Evolutionary conservation across 495 filamentous ascomycete genomes (phyloP).

Genomic region (Aspergillus cavernicola): DNA sequence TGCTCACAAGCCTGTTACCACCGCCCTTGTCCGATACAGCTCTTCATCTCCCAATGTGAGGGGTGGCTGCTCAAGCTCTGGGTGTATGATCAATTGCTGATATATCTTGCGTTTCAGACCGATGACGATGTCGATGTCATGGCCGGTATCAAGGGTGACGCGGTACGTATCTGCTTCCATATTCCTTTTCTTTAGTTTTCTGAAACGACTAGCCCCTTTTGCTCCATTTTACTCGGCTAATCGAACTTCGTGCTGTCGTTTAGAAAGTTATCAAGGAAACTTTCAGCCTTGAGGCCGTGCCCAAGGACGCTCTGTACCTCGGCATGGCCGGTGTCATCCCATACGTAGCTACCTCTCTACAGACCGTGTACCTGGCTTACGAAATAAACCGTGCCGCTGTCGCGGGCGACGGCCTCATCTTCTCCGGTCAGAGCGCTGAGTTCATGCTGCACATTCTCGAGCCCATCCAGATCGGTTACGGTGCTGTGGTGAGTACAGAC

Average conservation of each 20-base stretch:
- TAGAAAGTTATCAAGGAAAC: slow-evolving; percentile 85
- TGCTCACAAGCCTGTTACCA: slow-evolving; percentile 48
- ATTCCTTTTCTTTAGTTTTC: background rate
- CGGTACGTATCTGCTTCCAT: slow-evolving; percentile 52
- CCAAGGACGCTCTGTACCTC: slow-evolving; percentile 73
- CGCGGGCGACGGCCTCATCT: slow-evolving; percentile 58
- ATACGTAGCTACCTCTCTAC: slow-evolving; percentile 81
- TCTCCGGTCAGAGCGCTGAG: slow-evolving; percentile 69
- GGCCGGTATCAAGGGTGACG: slow-evolving; percentile 64
- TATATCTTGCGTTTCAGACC: slow-evolving; percentile 20
- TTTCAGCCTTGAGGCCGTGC: slow-evolving; percentile 73
- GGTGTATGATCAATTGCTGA: slow-evolving; percentile 26
- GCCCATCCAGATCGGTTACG: slow-evolving; percentile 89
- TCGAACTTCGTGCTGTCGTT: background rate
- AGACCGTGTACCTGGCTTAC: slow-evolving; percentile 84
- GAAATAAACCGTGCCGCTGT: slow-evolving; percentile 63
- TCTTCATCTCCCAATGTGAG: slow-evolving; percentile 37
- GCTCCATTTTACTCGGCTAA: slow-evolving; percentile 2
- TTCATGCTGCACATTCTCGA: slow-evolving; percentile 75
- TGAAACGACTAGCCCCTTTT: background rate
- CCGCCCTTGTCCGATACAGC: slow-evolving; percentile 48
- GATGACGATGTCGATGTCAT: slow-evolving; percentile 57
- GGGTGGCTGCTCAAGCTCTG: background rate
- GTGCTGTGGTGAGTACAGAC: slow-evolving; percentile 70
- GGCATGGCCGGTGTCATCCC: slow-evolving; percentile 88